A percentile compares a stretch with the other conserved stretches of the same genome.
Evolutionary conservation across 306 rosid species (phyloP).

Genomic region (Trifolium dubium): DNA sequence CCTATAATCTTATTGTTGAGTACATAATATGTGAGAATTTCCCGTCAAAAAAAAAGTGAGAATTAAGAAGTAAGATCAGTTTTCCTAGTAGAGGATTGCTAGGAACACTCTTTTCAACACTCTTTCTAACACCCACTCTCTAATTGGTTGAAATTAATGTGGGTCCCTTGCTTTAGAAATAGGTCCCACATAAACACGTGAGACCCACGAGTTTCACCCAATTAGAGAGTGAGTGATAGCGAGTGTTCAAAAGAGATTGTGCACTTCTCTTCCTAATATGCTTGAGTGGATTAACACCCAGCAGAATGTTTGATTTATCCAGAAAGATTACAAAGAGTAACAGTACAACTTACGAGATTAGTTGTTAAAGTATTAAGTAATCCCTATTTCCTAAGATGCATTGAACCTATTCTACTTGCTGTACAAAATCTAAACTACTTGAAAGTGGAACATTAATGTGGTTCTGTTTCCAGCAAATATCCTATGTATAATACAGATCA

Average conservation of each 20-base stretch:
- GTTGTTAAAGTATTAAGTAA: neutral
- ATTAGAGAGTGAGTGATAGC: too few relatives aligned
- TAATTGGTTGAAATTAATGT: too few relatives aligned
- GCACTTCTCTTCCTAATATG: neutral
- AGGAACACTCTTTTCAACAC: too few relatives aligned
- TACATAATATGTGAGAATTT: neutral
- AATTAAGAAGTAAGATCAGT: neutral
- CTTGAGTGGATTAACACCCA: neutral
- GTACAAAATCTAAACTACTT: conserved; percentile 1
- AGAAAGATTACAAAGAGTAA: neutral
- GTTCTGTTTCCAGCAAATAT: neutral
- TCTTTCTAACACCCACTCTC: too few relatives aligned
- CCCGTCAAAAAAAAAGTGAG: too few relatives aligned
- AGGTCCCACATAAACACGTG: too few relatives aligned
- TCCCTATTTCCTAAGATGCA: neutral
- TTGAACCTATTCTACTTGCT: conserved; percentile 15
- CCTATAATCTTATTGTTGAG: conserved; percentile 31
- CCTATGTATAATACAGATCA: conserved; percentile 11
- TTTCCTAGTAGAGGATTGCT: neutral
- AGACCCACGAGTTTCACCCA: too few relatives aligned
- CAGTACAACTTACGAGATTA: neutral
- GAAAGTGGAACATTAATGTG: neutral
- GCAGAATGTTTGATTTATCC: neutral
- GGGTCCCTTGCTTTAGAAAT: too few relatives aligned
- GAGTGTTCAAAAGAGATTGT: too few relatives aligned